phyloP scores from a whole-genome alignment of 331 rosid genomes.

The Arachis monticola region DNA sequence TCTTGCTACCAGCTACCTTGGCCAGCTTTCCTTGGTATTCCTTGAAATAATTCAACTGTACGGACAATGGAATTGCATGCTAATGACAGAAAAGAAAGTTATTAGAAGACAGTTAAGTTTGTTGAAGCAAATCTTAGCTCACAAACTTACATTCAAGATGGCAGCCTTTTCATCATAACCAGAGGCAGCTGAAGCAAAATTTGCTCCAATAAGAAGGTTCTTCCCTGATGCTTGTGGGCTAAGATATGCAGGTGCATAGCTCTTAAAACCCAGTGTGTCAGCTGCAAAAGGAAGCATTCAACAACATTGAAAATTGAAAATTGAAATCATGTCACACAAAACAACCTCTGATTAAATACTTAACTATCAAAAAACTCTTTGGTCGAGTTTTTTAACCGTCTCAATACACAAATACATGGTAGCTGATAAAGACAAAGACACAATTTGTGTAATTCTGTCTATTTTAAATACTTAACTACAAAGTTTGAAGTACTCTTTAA shows the following conservation, averaged over 20 bases:
- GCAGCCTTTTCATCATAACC: constrained; percentile 88
- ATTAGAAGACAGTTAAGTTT: neutral
- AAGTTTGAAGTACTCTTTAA: neutral
- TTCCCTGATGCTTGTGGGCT: constrained; percentile 90
- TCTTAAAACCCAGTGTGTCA: constrained; percentile 76
- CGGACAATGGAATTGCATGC: constrained; percentile 78
- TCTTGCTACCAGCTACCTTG: constrained; percentile 67
- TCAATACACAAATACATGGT: too few relatives aligned
- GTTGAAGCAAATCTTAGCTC: neutral
- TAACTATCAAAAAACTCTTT: constrained; percentile 8
- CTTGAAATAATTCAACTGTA: constrained; percentile 65
- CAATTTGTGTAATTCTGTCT: too few relatives aligned
- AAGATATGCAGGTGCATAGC: constrained; percentile 74
- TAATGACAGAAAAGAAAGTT: constrained; percentile 47
- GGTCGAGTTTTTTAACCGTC: too few relatives aligned
- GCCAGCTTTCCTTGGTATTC: constrained; percentile 74
- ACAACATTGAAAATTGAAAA: constrained; percentile 1
- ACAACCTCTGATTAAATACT: constrained; percentile 5
- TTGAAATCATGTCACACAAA: neutral
- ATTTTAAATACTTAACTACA: too few relatives aligned
- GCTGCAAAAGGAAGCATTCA: constrained; percentile 56
- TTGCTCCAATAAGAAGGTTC: constrained; percentile 82
- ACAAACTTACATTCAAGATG: constrained; percentile 53
- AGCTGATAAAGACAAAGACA: too few relatives aligned
- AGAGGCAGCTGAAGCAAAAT: constrained; percentile 92